A percentile compares a stretch with the other conserved stretches of the same genome.
Conservation (phyloP, 2,329 filamentous ascomycete genomes). For the Aureobasidium musti region DNA sequence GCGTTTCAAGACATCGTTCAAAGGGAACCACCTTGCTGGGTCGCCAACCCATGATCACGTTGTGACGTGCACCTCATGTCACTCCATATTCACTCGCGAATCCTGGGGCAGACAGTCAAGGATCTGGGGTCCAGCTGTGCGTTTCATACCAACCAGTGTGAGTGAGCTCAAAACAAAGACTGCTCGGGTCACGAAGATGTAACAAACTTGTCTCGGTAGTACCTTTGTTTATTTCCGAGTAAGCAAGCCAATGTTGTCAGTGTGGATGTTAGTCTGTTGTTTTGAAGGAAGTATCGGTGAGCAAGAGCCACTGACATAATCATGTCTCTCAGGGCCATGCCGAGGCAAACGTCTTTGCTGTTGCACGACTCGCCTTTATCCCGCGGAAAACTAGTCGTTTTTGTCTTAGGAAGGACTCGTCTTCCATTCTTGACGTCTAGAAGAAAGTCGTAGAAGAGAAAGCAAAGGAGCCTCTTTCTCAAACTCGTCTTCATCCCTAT, state of each 20-base stretch:
- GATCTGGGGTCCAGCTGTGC: background rate
- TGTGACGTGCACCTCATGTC: constrained; percentile 7
- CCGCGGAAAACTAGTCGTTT: background rate
- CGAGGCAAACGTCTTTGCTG: constrained; percentile 14
- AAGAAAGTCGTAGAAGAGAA: background rate
- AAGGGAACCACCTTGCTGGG: background rate
- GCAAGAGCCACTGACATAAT: constrained; percentile 21
- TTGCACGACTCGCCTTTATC: background rate
- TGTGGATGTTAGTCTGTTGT: background rate
- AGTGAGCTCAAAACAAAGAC: background rate
- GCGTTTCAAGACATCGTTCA: background rate
- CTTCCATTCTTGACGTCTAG: background rate
- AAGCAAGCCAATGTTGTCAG: background rate
- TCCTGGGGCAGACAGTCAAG: background rate
- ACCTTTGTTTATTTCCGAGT: background rate
- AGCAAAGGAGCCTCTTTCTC: background rate
- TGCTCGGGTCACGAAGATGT: background rate
- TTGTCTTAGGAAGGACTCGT: background rate
- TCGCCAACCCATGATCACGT: background rate
- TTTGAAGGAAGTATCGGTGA: background rate
- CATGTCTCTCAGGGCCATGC: constrained; percentile 7
- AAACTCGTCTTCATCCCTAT: background rate
- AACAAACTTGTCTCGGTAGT: background rate
- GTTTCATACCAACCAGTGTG: background rate
- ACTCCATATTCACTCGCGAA: background rate